Evolutionary conservation across 108 stramenopile genomes (phyloP), one percentile per base, ranked within the genome.

Genomic region (Nitzschia sp.): DNA sequence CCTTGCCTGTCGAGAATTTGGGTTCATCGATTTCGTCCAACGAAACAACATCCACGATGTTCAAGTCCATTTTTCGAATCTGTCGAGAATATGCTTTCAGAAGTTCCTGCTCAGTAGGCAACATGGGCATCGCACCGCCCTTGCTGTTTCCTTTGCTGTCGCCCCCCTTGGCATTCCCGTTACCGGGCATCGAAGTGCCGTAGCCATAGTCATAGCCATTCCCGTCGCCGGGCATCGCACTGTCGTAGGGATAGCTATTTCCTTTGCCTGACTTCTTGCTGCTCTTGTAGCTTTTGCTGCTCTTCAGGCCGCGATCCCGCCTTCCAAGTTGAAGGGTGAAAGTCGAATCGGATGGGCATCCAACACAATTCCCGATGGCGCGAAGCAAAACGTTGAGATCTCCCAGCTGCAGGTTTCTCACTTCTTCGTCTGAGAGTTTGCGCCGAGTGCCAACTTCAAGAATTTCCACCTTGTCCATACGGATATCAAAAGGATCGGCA

Each of bases 11-110:
- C 9, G 38, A 41, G 38, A 13, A 41, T 41, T 6, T 6, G 38
- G 6, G 9, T 9, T 41, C 38, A 50, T 58, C 56, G 21, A 58
- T 21, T 34, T 58, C 56, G 26, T 58, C 56, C 56, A 58, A 58
- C 32, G 56, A 31, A 30, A 34, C n/a, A n/a, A 58, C 56, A 3
- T 58, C 56, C 32, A 1, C 1, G 26, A 58, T 34, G 30, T 21
- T 15, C 1, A 34, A 33, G 29, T 34, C 32, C 32, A 30, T 34
- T 1, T 31, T 21, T 1, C 33, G 15, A 1, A 58, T 34, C 13
- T n/a, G 23, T 1, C 16, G 16, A 13, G 13, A 15, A 26, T 58
- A 58, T 25, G 32, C 56, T 1, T 15, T 31, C 29, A 31, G 17
- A 3, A 58, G 56, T 31, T 58, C 56, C 15, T 30, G 30, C 21